Base-by-base conservation (phyloP, 208 protist genomes). In the Phytomonas sp. region DNA sequence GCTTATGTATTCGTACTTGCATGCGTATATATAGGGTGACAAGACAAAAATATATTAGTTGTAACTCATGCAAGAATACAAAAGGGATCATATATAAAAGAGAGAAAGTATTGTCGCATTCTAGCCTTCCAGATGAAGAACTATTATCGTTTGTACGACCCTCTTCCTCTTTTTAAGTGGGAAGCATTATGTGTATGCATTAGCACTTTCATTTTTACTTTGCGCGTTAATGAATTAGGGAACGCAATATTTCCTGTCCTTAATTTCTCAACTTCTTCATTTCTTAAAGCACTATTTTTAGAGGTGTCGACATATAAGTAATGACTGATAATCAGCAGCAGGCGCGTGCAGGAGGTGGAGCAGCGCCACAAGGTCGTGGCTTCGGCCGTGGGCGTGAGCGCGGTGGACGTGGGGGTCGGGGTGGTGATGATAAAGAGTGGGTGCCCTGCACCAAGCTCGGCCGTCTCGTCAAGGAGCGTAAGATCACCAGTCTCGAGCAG, bases 381-480 rank as follows among this genome's bases (percentile, higher is more conserved):
- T 46, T 46, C 40, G 80, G 78, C n/a, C 79, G 81, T 46, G 87
- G 78, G 28, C 81, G 88, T 77, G 85, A 89, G 31, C 83, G 87
- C 60, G 84, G 86, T 51, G 80, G 82, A 32, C 75, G 72, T 56
- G 61, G 77, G 53, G 76, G 85, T 69, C 76, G 86, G 40, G 78
- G 84, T 62, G 81, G 84, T 46, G 87, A 96, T 51, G 80, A 98
- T 73, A 79, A 98, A 70, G 88, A 89, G 66, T 99, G 99, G 99
- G 85, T 96, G 0, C 99, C 99, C 59, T 92, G 96, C 66, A 99
- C 99, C 72, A 99, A 99, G 93, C 96, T 99, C 40, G 98, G 98
- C 60, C 94, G 98, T 78, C 88, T 99, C 23, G 96, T 98, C 71
- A 97, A 97, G 84, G 92, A 96, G 62, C 91, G 92, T 53, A 98